Evolutionary conservation across 179 eudicot species (phyloP).

Genomic region (Beta corolliflora): DNA sequence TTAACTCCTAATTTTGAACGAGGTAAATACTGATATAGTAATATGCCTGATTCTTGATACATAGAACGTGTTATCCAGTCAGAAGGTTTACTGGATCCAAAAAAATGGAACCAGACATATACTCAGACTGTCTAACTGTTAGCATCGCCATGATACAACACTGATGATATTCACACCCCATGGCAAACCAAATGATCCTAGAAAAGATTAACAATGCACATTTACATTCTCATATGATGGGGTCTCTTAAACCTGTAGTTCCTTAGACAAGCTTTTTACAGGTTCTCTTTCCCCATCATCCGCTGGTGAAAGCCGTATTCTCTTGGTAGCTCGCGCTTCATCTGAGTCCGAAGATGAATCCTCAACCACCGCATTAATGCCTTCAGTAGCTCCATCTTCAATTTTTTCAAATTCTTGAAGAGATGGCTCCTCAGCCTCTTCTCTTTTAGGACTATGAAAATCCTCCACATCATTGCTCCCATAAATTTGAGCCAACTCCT

Average conservation of each 20-base stretch:
- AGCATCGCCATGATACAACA: conserved; percentile 24
- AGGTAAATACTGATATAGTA: neutral
- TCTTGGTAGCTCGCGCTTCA: conserved; percentile 40
- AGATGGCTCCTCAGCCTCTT: conserved; percentile 15
- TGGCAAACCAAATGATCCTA: conserved; percentile 11
- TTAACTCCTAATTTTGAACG: neutral
- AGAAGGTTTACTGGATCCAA: conserved; percentile 6
- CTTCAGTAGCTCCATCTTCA: neutral
- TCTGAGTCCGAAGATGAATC: conserved; percentile 41
- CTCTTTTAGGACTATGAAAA: neutral
- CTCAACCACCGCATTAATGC: conserved; percentile 19
- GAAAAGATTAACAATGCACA: conserved; percentile 21
- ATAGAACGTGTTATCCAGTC: conserved; percentile 1
- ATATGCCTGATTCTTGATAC: neutral
- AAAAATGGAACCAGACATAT: conserved; percentile 6
- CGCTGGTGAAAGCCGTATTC: conserved; percentile 37
- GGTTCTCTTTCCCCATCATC: conserved; percentile 13
- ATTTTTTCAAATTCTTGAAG: conserved; percentile 9
- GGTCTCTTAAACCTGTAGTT: conserved; percentile 1
- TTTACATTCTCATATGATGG: conserved; percentile 17
- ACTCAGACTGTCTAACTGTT: conserved; percentile 2
- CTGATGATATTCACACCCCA: conserved; percentile 30
- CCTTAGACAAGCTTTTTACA: conserved; percentile 12
- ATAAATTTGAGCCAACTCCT: conserved; percentile 30
- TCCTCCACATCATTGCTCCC: conserved; percentile 25